Base-by-base conservation (phyloP, 768 basidiomycete genomes). In the Guyanaporus albipodus region DNA sequence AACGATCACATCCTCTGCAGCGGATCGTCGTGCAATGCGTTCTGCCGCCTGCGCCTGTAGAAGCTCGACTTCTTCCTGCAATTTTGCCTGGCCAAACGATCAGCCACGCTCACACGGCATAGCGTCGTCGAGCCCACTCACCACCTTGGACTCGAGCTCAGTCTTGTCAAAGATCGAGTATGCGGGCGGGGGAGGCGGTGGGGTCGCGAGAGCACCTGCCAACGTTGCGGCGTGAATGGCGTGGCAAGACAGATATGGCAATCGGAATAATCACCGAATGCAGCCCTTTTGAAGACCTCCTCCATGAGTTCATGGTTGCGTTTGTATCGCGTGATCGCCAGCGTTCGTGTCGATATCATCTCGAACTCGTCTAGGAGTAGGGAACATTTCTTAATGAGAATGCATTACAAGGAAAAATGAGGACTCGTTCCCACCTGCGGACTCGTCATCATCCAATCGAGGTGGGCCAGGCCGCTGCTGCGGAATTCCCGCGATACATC, bases 251-350 rank as follows among this genome's bases (percentile, higher is more conserved):
- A 6, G 2, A 12, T 0, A 6, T 1, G 21, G 9, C 4, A 11
- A 8, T 35, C 18, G 21, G 2, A 8, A 34, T 28, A 22, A 29
- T 38, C 40, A 54, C 87, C 79, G 56, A 80, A 85, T 1, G 83
- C 85, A 19, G 88, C 87, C 53, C 78, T 76, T 53, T 73, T 74
- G 64, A 91, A 90, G 2, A 91, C 83, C 34, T 85, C 85, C 58
- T 84, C 84, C 87, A 91, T 91, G 49, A 85, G 71, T 35, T 89
- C 88, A 57, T 91, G 87, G 57, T 91, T 91, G 6, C 87, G 80
- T 53, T 75, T 78, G 59, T 89, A 91, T 28, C 88, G 74, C 15
- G 80, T 76, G 28, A 85, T 57, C 7, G 89, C 85, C 14, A 90
- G 72, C 3, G 85, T 78, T 34, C 85, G 76, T 2, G 85, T 80